Percentiles rank a stretch among this genome's conserved stretches.
These are phyloP conservation scores for Triticum timopheevii DNA, from an alignment of 176 grass and related monocot genomes.

Conservation along the genomic window DNA sequence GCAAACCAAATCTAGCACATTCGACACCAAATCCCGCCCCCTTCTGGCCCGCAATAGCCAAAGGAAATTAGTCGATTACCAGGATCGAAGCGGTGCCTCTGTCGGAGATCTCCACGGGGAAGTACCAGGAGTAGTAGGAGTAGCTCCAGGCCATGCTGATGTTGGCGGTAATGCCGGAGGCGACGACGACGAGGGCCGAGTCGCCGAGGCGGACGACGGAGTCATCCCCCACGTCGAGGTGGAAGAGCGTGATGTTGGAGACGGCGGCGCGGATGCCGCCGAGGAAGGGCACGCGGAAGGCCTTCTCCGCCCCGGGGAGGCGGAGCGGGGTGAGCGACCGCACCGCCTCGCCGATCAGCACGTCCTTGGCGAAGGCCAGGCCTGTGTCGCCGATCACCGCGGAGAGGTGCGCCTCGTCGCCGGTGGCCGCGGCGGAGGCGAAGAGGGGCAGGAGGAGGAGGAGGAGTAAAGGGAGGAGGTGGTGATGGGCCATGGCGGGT, in stretches of 20 bases:
- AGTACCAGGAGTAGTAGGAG: constrained; percentile 60
- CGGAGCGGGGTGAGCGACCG: constrained; percentile 65
- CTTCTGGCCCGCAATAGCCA: neutral
- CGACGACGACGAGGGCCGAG: constrained; percentile 58
- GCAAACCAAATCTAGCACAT: constrained; percentile 21
- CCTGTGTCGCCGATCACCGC: constrained; percentile 60
- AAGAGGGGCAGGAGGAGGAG: constrained; percentile 11
- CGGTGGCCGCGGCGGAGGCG: neutral
- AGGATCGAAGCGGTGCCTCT: constrained; percentile 63
- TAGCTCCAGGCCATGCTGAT: constrained; percentile 84
- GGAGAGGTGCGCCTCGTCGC: constrained; percentile 47
- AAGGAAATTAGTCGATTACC: constrained; percentile 36
- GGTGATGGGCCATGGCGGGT: constrained; percentile 33
- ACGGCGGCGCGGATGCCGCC: constrained; percentile 50
- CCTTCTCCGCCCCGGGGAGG: constrained; percentile 67
- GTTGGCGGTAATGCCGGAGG: constrained; percentile 63
- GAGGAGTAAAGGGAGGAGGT: constrained; percentile 10
- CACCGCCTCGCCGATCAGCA: constrained; percentile 64
- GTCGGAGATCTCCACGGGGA: constrained; percentile 57
- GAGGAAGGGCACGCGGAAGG: constrained; percentile 59
- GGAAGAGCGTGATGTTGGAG: constrained; percentile 66
- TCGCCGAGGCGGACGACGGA: constrained; percentile 49
- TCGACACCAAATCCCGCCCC: neutral
- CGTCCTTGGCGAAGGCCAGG: constrained; percentile 68
- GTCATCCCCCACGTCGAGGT: constrained; percentile 58